Evolutionary conservation across 805 yeast genomes (phyloP).

Genomic region (Monosporozyma yasuniensis): DNA sequence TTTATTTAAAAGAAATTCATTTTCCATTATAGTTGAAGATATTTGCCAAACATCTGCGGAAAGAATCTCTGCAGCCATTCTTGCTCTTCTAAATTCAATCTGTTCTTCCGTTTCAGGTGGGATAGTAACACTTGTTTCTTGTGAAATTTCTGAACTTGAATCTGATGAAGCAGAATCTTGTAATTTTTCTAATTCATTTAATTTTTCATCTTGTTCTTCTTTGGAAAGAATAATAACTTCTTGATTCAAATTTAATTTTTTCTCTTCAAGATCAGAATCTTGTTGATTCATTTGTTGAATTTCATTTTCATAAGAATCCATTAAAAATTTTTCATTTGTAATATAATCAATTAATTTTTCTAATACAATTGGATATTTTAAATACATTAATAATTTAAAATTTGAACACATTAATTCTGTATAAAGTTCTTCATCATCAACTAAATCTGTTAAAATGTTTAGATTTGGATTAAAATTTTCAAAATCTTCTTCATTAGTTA

Average conservation of each 20-base stretch:
- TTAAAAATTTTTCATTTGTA: slow-evolving; percentile 35
- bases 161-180: background rate
- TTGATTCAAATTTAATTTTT: slow-evolving; percentile 1
- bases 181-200: background rate
- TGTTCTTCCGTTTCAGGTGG: slow-evolving; percentile 34
- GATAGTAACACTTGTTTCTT: slow-evolving; percentile 27
- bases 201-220: slow-evolving; percentile 1
- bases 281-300: slow-evolving; percentile 1
- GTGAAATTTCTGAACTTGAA: slow-evolving; percentile 19
- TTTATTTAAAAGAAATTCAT: slow-evolving; percentile 50
- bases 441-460: slow-evolving; percentile 42
- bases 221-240: slow-evolving; percentile 4
- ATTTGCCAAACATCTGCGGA: slow-evolving; percentile 90
- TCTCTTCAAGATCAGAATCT: background rate
- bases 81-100: slow-evolving; percentile 40
- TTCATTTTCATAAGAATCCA: slow-evolving; percentile 9
- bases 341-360: slow-evolving; percentile 59
- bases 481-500: slow-evolving; percentile 28
- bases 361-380: slow-evolving; percentile 72
- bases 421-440: slow-evolving; percentile 66
- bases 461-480: slow-evolving; percentile 34
- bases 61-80: slow-evolving; percentile 77
- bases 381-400: slow-evolving; percentile 63
- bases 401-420: slow-evolving; percentile 66
- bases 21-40: slow-evolving; percentile 81